These are phyloP conservation scores for Lactarius deliciosus DNA, from an alignment of 768 basidiomycete species.

Conservation along the genomic window DNA sequence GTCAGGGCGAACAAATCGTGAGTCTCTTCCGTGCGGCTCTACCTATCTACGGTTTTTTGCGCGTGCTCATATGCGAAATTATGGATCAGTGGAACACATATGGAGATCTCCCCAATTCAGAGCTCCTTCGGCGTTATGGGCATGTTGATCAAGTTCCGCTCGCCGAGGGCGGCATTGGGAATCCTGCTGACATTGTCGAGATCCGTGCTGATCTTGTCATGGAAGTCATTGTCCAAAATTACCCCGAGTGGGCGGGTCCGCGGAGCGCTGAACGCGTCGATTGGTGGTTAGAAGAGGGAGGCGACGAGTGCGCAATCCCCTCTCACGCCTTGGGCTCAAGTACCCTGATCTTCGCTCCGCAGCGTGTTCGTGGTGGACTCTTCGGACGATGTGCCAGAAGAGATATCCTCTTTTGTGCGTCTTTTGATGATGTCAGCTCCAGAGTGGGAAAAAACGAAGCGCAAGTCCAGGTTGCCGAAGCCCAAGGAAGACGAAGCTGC, in stretches of 20 bases:
- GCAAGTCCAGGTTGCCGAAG: constrained; percentile 74
- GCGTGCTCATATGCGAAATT: neutral
- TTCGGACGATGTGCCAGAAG: constrained; percentile 51
- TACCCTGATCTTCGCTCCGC: constrained; percentile 22
- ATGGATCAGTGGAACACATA: constrained; percentile 86
- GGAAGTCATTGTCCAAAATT: constrained; percentile 36
- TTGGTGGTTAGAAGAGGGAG: constrained; percentile 90
- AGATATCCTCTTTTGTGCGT: constrained; percentile 62
- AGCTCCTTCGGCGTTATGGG: constrained; percentile 91
- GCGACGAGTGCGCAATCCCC: constrained; percentile 70
- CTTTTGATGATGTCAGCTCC: constrained; percentile 54
- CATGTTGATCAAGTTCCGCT: constrained; percentile 79
- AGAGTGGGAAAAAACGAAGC: constrained; percentile 59
- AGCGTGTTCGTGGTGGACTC: constrained; percentile 59
- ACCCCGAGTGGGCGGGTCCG: constrained; percentile 21
- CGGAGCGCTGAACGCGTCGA: constrained; percentile 64
- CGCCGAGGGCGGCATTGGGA: constrained; percentile 52
- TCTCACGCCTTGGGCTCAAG: neutral
- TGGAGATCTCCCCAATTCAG: constrained; percentile 88
- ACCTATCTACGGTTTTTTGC: neutral
- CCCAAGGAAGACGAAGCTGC: constrained; percentile 53
- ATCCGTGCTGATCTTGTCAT: constrained; percentile 71
- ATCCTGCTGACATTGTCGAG: constrained; percentile 80
- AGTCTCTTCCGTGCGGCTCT: constrained; percentile 33
- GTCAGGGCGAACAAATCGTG: constrained; percentile 85